Evolutionary conservation across 192 early-diverging fungal genomes (phyloP), one percentile per base, ranked within the genome.

Genomic region (Linderina pennispora): DNA sequence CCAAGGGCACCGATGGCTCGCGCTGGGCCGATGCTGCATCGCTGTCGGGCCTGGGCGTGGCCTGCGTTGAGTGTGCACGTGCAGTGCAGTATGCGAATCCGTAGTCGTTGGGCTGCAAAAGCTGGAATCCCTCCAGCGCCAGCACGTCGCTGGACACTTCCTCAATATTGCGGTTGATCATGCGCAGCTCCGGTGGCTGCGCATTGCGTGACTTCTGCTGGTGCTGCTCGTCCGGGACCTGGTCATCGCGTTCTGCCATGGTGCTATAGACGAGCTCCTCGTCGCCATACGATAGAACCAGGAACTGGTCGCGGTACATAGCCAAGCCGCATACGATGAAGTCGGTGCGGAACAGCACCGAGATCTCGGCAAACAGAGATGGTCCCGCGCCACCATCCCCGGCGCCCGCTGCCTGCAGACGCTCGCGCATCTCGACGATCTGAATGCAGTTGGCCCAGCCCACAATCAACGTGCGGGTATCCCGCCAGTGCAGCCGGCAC

Each of bases 401-500:
- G 22, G n/a, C 26, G 19, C 16, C 3, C 23, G 3, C n/a, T 15
- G 22, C 41, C 48, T 40, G 36, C 26, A 26, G 13, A 0, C 59
- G 58, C 19, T 62, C 85, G 48, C 82, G 84, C 22, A 99, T 77
- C 2, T 74, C 66, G 13, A 87, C 87, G 9, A 96, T 76, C 53
- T 89, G 94, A 28, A 99, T 88, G 43, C 75, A 80, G 53, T 97
- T 86, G 7, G 90, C 97, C 97, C 97, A 99, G 0, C 91, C 97
- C 45, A 97, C 83, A 14, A 97, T 53, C 33, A 99, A 64, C 4
- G 84, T 83, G 13, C 52, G 73, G 21, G 84, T 80, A 31, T 80
- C 78, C 43, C 80, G 83, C 97, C 97, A 99, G 55, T 80, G 80
- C 38, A 99, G 51, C 33, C 89, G 81, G 45, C 89, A 92, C 23